Conservation (phyloP, 352 stramenopile genomes). For the Phytopythium kandeliae region DNA sequence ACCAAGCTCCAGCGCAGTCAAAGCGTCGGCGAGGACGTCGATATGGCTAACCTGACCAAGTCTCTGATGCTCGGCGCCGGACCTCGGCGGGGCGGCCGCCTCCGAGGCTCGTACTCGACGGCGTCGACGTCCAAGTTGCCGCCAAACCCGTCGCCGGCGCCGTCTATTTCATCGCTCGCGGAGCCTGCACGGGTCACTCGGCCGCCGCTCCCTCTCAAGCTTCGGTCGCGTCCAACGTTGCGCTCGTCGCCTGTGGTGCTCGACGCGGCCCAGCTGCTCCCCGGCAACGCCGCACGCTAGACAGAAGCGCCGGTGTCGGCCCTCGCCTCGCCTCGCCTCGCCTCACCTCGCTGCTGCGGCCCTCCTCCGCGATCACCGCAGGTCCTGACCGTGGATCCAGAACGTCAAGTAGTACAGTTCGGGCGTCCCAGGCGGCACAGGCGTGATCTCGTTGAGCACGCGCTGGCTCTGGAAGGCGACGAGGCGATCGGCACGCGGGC, state of each 20-base stretch:
- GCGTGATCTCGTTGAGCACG: slow-evolving; percentile 65
- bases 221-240: slow-evolving; percentile 17
- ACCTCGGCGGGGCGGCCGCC: neutral
- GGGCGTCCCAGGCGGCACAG: slow-evolving; percentile 12
- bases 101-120: neutral
- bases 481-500: slow-evolving; percentile 37
- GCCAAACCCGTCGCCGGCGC: neutral
- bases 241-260: slow-evolving; percentile 18
- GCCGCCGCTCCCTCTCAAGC: slow-evolving; percentile 5
- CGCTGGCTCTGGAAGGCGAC: slow-evolving; percentile 64
- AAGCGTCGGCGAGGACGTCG: neutral
- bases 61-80: slow-evolving; percentile 6
- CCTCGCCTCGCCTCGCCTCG: neutral
- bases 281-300: neutral
- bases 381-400: slow-evolving; percentile 72
- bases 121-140: neutral
- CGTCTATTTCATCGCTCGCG: neutral
- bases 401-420: slow-evolving; percentile 69
- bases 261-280: slow-evolving; percentile 13
- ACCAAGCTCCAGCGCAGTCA: neutral
- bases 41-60: slow-evolving; percentile 9
- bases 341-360: neutral
- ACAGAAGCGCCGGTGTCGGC: neutral
- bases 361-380: slow-evolving; percentile 6
- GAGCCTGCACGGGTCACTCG: neutral